Base-by-base conservation (phyloP, 2,329 filamentous ascomycete genomes). In the Aspergillus latus region DNA sequence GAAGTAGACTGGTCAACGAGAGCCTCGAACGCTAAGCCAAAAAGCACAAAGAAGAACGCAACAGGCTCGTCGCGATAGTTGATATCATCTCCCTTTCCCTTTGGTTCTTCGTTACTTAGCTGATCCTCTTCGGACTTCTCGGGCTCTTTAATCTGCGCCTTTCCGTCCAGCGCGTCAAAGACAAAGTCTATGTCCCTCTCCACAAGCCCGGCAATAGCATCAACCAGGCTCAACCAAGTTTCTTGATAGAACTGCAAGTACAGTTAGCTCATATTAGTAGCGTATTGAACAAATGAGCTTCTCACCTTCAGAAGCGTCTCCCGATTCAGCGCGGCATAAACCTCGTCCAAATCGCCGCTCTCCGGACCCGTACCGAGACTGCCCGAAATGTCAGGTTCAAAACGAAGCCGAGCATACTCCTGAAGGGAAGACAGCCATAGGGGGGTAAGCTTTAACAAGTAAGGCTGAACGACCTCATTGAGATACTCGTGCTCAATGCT, bases 11-110 rank as follows among this genome's bases (percentile, higher is more conserved):
- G 86, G 5, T 90, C 91, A 6, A 93, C 93, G 21, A 99, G 83
- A 15, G 95, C 93, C 74, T 99, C 95, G 64, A 99, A 97, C 0
- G 93, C 92, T 56, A 99, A 87, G 9, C 94, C 94, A 66, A 97
- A 99, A 0, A 99, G 82, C 11, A 99, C 93, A 67, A 99, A 99
- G 79, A 99, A 99, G 80, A 99, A 99, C 0, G 94, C 94, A 1
- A 97, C 91, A 0, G 94, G 94, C 71, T 99, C 94, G 68, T 97
- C 93, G 47, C 94, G 89, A 71, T 99, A 99, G 73, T 97, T 97
- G 76, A 99, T 97, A 62, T 93, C 90, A 48, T 87, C 82, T 2
- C 82, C 83, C 69, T 88, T 90, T 13, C 79, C 77, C 43, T 82
- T 60, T 3, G 49, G 29, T 21, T 69, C 60, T 21, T 48, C 64